Base-by-base conservation (phyloP, 1,284 basidiomycete species). In the Ganoderma boninense region DNA sequence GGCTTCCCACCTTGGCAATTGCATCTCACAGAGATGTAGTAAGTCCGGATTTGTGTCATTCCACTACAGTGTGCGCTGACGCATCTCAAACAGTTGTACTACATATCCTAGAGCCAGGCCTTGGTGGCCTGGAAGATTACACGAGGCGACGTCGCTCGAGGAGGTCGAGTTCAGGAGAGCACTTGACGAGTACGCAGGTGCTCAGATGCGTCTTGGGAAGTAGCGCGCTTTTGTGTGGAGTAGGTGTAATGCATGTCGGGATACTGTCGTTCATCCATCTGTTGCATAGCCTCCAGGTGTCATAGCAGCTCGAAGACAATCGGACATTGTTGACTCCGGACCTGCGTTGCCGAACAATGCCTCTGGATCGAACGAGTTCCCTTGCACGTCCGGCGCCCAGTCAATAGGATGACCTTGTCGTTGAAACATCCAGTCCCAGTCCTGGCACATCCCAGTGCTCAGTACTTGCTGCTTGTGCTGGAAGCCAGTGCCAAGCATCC, bases 1-100 rank as follows among this genome's bases (percentile, higher is more conserved):
- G 91, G 90, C 2, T 94, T 91, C 73, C 93, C 93, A 32, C 93
- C 93, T 32, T 95, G 93, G 93, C 92, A 94, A 72, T 87, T 90
- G 13, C 84, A 89, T 68, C 81, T 95, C 62, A 92, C 92, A 56
- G 93, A 95, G 80, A 89, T 95, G 71, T 86, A 89, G 93, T 94
- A 77, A 82, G 91, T 80, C 2, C 26, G 11, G n/a, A 2, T 20
- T 2, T 62, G 35, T 61, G 38, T n/a, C 20, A 35, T n/a, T 18
- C 2, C 18, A 35, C 2, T 1, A 13, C 7, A 7, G 8, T 38
- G n/a, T 52, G 14, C 14, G 4, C 20, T 54, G 35, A 64, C 29
- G 46, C 16, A 11, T 14, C n/a, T n/a, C 16, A 8, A 32, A 14
- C 44, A 73, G 72, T 43, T 73, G 66, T 62, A 67, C 72, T 23